Percentiles rank a stretch among this genome's conserved stretches.
These are phyloP conservation scores for Coriolopsis trogii DNA, from an alignment of 1,284 basidiomycete species.

Conservation along the genomic window DNA sequence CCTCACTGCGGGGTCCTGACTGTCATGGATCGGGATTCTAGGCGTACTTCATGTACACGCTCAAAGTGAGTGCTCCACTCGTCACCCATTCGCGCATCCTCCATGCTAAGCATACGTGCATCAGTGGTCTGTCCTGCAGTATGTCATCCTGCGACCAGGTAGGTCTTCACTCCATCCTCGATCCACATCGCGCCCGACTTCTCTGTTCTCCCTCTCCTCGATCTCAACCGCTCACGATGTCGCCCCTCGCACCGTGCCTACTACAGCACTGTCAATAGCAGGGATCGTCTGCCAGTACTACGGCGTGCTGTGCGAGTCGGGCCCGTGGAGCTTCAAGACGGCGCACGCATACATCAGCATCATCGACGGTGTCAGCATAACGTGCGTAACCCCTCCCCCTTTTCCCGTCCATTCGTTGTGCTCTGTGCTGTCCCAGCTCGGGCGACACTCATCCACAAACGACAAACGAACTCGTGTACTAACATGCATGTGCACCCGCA, in stretches of 20 bases:
- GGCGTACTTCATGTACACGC: conserved; percentile 87
- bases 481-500: no score
- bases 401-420: no score
- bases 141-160: conserved; percentile 80
- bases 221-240: background rate
- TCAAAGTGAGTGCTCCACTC: conserved; percentile 55
- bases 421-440: no score
- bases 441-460: conserved; percentile 6
- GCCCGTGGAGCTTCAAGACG: conserved; percentile 60
- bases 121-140: conserved; percentile 85
- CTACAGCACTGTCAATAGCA: conserved; percentile 55
- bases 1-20: background rate
- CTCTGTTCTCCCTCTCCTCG: background rate
- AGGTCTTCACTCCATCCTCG: conserved; percentile 11
- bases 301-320: conserved; percentile 67
- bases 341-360: conserved; percentile 74
- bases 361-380: conserved; percentile 80
- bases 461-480: no score
- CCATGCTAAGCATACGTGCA: background rate
- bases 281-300: conserved; percentile 76
- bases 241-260: no score
- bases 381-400: conserved; percentile 43
- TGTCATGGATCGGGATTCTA: conserved; percentile 33
- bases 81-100: background rate
- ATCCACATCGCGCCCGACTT: background rate